Percentiles rank a stretch among this genome's conserved stretches.
Evolutionary conservation across 2,329 filamentous ascomycete species (phyloP).

Genomic region (Coniochaeta sp.): DNA sequence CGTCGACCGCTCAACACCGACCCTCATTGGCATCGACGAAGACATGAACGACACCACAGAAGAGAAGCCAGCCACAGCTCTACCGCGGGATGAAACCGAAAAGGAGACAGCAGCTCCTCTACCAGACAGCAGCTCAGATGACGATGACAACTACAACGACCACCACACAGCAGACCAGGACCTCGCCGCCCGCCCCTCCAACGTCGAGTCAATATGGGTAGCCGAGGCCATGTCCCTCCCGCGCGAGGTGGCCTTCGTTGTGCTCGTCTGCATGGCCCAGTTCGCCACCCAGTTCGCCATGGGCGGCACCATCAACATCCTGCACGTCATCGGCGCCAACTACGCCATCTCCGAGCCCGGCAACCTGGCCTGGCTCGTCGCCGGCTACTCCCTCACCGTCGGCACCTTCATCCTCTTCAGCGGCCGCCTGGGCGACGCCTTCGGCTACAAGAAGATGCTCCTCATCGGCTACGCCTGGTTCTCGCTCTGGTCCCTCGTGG

Average conservation of each 20-base stretch:
- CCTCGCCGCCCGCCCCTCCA: slow-evolving; percentile 2
- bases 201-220: slow-evolving; percentile 4
- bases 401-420: slow-evolving; percentile 39
- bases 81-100: too few species aligned
- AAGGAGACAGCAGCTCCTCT: background rate
- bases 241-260: slow-evolving; percentile 10
- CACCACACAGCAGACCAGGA: background rate
- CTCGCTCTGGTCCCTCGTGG: slow-evolving; percentile 28
- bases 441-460: slow-evolving; percentile 36
- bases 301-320: slow-evolving; percentile 14
- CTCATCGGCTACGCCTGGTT: slow-evolving; percentile 34
- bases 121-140: background rate
- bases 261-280: slow-evolving; percentile 11
- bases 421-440: slow-evolving; percentile 37
- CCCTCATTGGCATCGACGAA: background rate
- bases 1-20: background rate
- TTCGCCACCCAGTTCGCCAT: slow-evolving; percentile 13
- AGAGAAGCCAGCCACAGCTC: background rate
- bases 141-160: background rate
- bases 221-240: slow-evolving; percentile 8
- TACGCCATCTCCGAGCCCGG: slow-evolving; percentile 29
- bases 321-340: slow-evolving; percentile 34
- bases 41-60: background rate
- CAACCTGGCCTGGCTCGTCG: slow-evolving; percentile 34
- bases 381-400: slow-evolving; percentile 34